A percentile compares a stretch with the other conserved stretches of the same genome.
Evolutionary conservation across 768 basidiomycete species (phyloP).

Genomic region (Erythrobasidium yunnanense): DNA sequence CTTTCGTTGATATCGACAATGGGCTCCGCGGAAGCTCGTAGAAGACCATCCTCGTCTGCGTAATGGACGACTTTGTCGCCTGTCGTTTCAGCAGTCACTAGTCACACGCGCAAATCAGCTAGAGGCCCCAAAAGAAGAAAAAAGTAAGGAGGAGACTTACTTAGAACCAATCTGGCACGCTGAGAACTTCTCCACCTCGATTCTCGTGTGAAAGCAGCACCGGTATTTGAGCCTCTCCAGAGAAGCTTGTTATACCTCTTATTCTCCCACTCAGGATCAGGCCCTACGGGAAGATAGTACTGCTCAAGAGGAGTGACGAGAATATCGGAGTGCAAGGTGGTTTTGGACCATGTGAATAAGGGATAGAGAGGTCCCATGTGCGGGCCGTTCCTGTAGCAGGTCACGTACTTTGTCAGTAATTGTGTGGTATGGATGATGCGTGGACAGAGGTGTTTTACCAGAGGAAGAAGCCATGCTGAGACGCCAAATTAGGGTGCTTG

Average conservation of each 20-base stretch:
- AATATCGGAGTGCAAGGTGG: conserved; percentile 73
- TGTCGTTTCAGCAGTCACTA: conserved; percentile 4
- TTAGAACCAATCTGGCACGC: not conserved
- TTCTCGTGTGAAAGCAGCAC: conserved; percentile 48
- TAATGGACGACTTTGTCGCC: conserved; percentile 7
- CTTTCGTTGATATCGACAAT: conserved; percentile 54
- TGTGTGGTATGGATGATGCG: not conserved
- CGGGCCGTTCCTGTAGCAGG: conserved; percentile 26
- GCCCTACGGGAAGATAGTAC: conserved; percentile 65
- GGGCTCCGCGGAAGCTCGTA: conserved; percentile 15
- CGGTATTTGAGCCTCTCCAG: conserved; percentile 92
- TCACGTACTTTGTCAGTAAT: conserved; percentile 1
- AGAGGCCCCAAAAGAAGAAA: not conserved
- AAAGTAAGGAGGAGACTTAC: not conserved
- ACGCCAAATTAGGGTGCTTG: conserved; percentile 39
- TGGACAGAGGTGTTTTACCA: conserved; percentile 25
- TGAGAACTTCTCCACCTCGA: conserved; percentile 45
- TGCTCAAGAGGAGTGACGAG: conserved; percentile 94
- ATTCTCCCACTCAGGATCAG: conserved; percentile 81
- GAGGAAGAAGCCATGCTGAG: conserved; percentile 38
- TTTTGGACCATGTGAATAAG: conserved; percentile 81
- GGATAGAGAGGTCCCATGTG: conserved; percentile 30
- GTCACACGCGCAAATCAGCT: not conserved
- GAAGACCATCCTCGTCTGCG: conserved; percentile 30
- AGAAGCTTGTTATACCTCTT: conserved; percentile 66